Conservation (phyloP, 495 filamentous ascomycete genomes). For the Neurospora cerealis region DNA sequence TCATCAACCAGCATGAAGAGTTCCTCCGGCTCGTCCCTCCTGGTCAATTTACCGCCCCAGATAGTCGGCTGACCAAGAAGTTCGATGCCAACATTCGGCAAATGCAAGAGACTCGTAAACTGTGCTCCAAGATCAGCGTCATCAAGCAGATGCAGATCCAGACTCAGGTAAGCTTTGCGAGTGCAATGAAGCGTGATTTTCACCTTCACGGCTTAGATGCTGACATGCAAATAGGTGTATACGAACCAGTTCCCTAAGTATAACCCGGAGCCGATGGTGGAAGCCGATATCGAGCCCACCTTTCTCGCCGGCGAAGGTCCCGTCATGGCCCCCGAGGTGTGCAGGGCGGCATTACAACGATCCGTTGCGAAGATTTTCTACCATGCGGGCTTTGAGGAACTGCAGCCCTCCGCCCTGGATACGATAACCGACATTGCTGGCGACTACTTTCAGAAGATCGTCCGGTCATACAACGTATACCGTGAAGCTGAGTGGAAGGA, state of each 20-base stretch:
- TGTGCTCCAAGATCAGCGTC: constrained; percentile 90
- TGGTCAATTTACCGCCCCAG: constrained; percentile 68
- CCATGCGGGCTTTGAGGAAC: constrained; percentile 94
- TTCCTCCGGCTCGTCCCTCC: constrained; percentile 62
- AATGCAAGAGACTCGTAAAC: constrained; percentile 93
- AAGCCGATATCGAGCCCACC: constrained; percentile 73
- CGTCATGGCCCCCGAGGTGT: constrained; percentile 69
- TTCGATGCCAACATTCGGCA: constrained; percentile 87
- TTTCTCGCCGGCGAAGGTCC: constrained; percentile 82
- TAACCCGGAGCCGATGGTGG: constrained; percentile 80
- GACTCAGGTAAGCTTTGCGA: constrained; percentile 58
- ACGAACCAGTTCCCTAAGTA: constrained; percentile 98
- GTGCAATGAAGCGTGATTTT: background rate
- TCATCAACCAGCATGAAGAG: constrained; percentile 77
- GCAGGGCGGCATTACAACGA: constrained; percentile 74
- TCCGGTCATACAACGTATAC: constrained; percentile 67
- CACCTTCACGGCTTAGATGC: background rate
- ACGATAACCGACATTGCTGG: constrained; percentile 81
- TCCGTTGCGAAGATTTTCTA: constrained; percentile 92
- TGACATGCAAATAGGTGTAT: constrained; percentile 58
- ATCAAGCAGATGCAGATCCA: constrained; percentile 99
- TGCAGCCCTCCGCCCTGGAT: constrained; percentile 88
- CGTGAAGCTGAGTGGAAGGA: constrained; percentile 64
- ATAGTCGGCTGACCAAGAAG: constrained; percentile 63
- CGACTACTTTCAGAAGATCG: constrained; percentile 81